phyloP scores from a whole-genome alignment of 768 basidiomycete species.

The Cytidiella melzeri region DNA sequence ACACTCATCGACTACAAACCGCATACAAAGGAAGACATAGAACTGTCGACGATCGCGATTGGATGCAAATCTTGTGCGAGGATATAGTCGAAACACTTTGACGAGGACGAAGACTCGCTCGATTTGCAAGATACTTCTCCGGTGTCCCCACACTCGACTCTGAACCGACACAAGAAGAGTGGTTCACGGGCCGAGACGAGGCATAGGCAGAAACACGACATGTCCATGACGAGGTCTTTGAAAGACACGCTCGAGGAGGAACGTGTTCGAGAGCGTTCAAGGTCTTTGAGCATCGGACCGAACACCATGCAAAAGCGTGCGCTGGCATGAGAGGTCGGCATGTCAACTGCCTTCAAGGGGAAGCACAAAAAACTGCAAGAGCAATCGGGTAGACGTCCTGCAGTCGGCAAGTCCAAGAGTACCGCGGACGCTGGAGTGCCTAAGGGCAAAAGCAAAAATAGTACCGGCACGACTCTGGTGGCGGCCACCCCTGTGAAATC shows the following conservation, averaged over 20 bases:
- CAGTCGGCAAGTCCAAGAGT: slow-evolving; percentile 6
- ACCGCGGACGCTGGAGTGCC: background rate
- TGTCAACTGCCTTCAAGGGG: slow-evolving; percentile 64
- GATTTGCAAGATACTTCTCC: slow-evolving; percentile 12
- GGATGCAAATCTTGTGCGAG: slow-evolving; percentile 70
- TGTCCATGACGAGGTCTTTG: slow-evolving; percentile 19
- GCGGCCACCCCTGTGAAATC: slow-evolving; percentile 49
- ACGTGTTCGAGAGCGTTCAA: slow-evolving; percentile 42
- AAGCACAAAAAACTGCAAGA: slow-evolving; percentile 10
- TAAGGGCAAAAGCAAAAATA: background rate
- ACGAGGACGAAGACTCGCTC: slow-evolving; percentile 33
- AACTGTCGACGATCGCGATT: slow-evolving; percentile 40
- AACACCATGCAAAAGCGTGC: slow-evolving; percentile 40
- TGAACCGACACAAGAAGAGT: slow-evolving; percentile 11
- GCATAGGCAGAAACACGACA: slow-evolving; percentile 4
- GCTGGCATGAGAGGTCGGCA: slow-evolving; percentile 69
- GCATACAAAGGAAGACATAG: slow-evolving; percentile 14
- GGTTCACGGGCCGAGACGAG: slow-evolving; percentile 6
- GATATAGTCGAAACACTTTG: slow-evolving; percentile 58
- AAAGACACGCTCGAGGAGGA: slow-evolving; percentile 49
- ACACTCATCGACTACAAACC: slow-evolving; percentile 15
- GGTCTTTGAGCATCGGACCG: slow-evolving; percentile 26
- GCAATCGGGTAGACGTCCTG: background rate
- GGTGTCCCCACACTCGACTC: slow-evolving; percentile 13
- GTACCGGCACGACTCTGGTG: slow-evolving; percentile 41